phyloP scores from a whole-genome alignment of 108 stramenopile species.

The Discostella pseudostelligera region DNA sequence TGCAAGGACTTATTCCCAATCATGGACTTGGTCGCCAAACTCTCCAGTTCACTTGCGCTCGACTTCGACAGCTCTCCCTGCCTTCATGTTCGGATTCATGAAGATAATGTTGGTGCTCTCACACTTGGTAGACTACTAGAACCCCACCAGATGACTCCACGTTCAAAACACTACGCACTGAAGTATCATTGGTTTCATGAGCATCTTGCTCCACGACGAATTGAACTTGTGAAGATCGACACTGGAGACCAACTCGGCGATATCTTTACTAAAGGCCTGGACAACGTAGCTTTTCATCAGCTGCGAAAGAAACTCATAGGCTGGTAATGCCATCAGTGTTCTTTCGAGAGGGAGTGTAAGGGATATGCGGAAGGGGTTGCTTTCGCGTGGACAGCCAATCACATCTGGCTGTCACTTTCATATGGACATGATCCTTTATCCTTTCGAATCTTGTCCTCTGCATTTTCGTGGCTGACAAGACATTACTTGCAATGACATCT shows the following conservation, averaged over 20 bases:
- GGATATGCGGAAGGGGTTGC: not conserved
- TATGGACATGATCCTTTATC: too few species aligned
- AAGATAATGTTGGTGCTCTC: constrained; percentile 1
- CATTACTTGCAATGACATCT: too few species aligned
- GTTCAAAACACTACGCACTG: constrained; percentile 50
- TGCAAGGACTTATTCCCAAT: not conserved
- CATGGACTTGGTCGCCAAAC: not conserved
- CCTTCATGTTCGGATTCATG: not conserved
- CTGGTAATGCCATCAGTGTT: not conserved
- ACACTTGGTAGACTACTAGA: not conserved
- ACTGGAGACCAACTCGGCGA: not conserved
- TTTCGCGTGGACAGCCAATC: not conserved
- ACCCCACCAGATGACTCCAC: constrained; percentile 37
- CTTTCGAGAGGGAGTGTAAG: not conserved
- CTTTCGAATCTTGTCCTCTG: not conserved
- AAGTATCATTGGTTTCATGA: constrained; percentile 55
- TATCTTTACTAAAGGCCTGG: constrained; percentile 6
- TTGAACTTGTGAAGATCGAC: not conserved
- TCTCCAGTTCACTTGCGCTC: not conserved
- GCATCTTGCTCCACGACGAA: constrained; percentile 6
- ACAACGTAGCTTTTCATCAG: not conserved
- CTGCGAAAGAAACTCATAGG: constrained; percentile 6
- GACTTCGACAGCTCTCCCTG: not conserved
- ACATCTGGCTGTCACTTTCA: too few species aligned
- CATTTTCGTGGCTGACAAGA: not conserved